Evolutionary conservation across 495 filamentous ascomycete species (phyloP), one percentile per base, ranked within the genome.

Genomic region (Aspergillus bertholletiae): DNA sequence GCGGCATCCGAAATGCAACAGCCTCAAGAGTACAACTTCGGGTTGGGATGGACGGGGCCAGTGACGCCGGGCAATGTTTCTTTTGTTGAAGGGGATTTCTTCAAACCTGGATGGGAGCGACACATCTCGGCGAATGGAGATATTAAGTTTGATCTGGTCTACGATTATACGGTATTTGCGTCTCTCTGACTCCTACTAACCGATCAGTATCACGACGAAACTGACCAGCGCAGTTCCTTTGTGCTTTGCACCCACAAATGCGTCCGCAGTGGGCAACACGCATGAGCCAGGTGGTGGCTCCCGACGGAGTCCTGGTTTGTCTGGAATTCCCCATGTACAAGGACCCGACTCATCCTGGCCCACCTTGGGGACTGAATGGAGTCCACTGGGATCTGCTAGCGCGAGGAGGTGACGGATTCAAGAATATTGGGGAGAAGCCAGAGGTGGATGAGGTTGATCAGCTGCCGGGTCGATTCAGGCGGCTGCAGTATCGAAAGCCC

Each of bases 91-190:
- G 87, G 80, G 1, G 84, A 90, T 58, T 90, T 90, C 66, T 90
- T 90, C 59, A 61, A 66, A 24, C 67, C 80, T 37, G 75, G 72
- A 7, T 88, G 82, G 73, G 48, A 69, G 8, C 3, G 15, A 7
- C 3, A 28, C 27, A n/a, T 8, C 43, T 47, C 13, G 62, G 68
- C 15, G 18, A 58, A 70, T 23, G 66, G 60, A 2, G 66, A 63
- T 39, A 69, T 61, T 7, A 65, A 59, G 28, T 90, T 88, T 66
- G 87, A 92, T 72, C 55, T 90, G 11, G 80, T 88, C n/a, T 90
- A 88, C 68, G 88, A 90, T 64, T 89, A 89, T 66, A 89, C 85
- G 8, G 87, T 88, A 68, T 63, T 81, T 61, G 37, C 28, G 12
- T 11, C 12, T 5, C 26, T 7, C 3, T 2, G 28, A 23, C 12